Evolutionary conservation across 2,329 filamentous ascomycete genomes (phyloP).

Genomic region (Pseudogymnoascus sp.): DNA sequence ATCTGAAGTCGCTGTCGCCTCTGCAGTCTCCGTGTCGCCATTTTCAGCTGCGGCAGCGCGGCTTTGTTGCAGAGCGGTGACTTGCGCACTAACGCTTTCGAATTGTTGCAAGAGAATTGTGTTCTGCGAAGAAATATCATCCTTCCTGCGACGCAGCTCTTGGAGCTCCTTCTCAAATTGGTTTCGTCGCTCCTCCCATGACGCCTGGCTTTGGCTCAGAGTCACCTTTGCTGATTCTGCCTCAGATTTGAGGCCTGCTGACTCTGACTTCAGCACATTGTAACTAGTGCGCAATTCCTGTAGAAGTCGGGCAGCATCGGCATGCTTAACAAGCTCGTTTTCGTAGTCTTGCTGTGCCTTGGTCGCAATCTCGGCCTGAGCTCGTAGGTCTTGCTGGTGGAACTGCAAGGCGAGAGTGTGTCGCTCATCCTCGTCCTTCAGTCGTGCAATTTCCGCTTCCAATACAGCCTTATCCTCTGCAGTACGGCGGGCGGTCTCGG

Average conservation of each 20-base stretch:
- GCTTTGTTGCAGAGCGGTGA: slow-evolving; percentile 68
- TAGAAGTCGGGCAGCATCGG: slow-evolving; percentile 80
- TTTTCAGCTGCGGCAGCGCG: slow-evolving; percentile 50
- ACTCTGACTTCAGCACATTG: slow-evolving; percentile 72
- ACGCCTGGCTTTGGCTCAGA: slow-evolving; percentile 71
- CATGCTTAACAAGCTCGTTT: slow-evolving; percentile 86
- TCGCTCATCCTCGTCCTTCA: slow-evolving; percentile 77
- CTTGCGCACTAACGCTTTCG: slow-evolving; percentile 72
- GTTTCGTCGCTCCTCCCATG: slow-evolving; percentile 75
- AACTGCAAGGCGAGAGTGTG: slow-evolving; percentile 72
- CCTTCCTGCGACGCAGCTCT: slow-evolving; percentile 68
- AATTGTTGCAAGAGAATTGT: slow-evolving; percentile 83
- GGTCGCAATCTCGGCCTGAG: slow-evolving; percentile 86
- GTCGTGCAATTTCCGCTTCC: slow-evolving; percentile 67
- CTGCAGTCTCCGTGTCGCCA: slow-evolving; percentile 34
- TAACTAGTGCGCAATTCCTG: slow-evolving; percentile 71
- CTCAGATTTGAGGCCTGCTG: slow-evolving; percentile 66
- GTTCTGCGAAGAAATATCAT: slow-evolving; percentile 84
- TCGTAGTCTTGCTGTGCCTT: slow-evolving; percentile 95
- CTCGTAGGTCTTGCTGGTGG: slow-evolving; percentile 84
- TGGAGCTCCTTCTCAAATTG: slow-evolving; percentile 75
- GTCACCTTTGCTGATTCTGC: slow-evolving; percentile 77
- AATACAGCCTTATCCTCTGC: slow-evolving; percentile 76
- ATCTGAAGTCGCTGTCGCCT: slow-evolving; percentile 36
- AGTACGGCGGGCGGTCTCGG: slow-evolving; percentile 59